Evolutionary conservation across 129 eudicot species (phyloP).

Genomic region (Gnaphalium uliginosum): DNA sequence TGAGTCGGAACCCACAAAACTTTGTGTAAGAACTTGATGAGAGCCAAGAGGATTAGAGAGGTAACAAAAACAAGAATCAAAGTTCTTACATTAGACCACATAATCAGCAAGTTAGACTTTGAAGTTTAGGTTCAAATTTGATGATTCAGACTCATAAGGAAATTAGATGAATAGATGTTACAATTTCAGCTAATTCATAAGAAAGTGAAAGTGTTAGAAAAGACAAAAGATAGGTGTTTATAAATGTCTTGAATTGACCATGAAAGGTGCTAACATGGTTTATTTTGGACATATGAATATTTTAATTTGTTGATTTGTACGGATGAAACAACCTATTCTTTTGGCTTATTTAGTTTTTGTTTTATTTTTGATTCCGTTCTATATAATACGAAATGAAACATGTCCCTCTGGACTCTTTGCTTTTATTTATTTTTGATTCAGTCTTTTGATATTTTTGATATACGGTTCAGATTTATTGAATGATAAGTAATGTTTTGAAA

Average conservation of each 20-base stretch:
- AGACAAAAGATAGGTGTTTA: constrained; percentile 9
- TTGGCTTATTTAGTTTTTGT: no score
- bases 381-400: no score
- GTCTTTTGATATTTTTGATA: no score
- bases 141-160: no score
- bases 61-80: constrained; percentile 1
- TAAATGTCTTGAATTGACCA: constrained; percentile 6
- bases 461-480: no score
- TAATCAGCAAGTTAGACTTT: constrained; percentile 4
- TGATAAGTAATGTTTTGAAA: no score
- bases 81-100: constrained; percentile 17
- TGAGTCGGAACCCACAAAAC: constrained; percentile 47
- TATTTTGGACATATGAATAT: neutral
- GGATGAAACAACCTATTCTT: no score
- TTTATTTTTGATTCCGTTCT: no score
- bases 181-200: neutral
- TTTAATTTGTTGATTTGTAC: no score
- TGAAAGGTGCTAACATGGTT: neutral
- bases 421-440: no score
- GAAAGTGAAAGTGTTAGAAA: neutral
- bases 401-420: no score
- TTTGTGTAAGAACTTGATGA: constrained; percentile 31
- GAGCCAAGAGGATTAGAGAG: neutral
- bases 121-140: no score
- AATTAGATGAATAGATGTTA: neutral